A percentile compares a stretch with the other conserved stretches of the same genome.
Evolutionary conservation across 768 basidiomycete species (phyloP).

Genomic region (Tremella mesenterica): DNA sequence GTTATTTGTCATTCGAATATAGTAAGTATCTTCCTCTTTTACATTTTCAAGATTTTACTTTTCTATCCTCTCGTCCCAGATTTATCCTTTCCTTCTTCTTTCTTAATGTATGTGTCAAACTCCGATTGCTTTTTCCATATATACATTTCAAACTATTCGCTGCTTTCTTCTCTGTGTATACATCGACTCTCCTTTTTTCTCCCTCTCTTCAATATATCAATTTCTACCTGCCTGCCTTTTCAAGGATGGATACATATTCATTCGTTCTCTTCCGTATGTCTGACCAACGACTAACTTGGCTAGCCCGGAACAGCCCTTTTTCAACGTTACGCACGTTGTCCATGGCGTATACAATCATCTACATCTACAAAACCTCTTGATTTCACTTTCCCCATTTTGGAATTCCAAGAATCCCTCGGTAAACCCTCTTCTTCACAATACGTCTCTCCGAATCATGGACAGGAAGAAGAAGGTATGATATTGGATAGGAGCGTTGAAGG

Average conservation of each 20-base stretch:
- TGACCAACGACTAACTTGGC: too few species aligned
- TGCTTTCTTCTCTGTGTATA: too few species aligned
- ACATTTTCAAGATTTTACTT: not conserved
- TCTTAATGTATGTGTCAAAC: too few species aligned
- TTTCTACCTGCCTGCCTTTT: too few species aligned
- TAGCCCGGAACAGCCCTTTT: conserved; percentile 83
- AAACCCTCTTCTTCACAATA: conserved; percentile 2
- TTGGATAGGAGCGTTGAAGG: conserved; percentile 40
- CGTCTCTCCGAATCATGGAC: conserved; percentile 5
- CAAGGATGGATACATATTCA: too few species aligned
- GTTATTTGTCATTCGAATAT: conserved; percentile 81
- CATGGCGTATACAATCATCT: conserved; percentile 60
- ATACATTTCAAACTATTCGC: not conserved
- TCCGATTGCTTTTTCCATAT: too few species aligned
- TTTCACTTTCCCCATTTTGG: conserved; percentile 11
- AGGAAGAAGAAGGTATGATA: conserved; percentile 31
- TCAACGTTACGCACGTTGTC: conserved; percentile 83
- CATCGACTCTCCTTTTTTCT: too few species aligned
- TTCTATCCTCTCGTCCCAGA: not conserved
- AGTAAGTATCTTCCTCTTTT: too few species aligned
- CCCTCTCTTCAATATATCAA: too few species aligned
- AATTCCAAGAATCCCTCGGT: conserved; percentile 14
- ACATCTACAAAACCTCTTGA: conserved; percentile 8
- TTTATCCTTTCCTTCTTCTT: too few species aligned
- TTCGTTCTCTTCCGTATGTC: too few species aligned